Percentiles rank a stretch among this genome's conserved stretches.
These are phyloP conservation scores for Dactylellina sp. DNA, from an alignment of 2,329 filamentous ascomycete genomes.

Conservation along the genomic window DNA sequence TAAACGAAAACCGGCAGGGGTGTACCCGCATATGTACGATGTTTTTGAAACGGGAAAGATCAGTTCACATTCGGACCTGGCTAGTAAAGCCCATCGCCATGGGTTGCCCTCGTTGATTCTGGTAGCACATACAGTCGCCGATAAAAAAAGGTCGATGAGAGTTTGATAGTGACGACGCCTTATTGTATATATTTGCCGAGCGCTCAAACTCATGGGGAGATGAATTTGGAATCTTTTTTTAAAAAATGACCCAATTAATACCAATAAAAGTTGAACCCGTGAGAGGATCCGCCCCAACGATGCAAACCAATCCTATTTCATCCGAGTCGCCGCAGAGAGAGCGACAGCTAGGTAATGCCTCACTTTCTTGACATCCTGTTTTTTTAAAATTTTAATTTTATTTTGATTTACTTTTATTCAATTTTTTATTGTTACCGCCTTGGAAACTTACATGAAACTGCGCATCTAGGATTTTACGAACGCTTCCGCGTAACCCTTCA, in stretches of 20 bases:
- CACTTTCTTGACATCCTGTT: constrained; percentile 5
- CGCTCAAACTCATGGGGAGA: no score
- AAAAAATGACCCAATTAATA: not conserved
- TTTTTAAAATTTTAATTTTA: not conserved
- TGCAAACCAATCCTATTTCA: constrained; percentile 36
- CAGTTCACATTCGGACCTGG: not conserved
- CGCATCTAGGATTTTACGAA: constrained; percentile 39
- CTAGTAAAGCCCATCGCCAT: not conserved
- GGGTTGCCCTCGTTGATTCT: no score
- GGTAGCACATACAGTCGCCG: no score
- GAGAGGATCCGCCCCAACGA: not conserved
- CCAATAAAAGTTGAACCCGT: not conserved
- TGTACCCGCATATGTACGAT: not conserved
- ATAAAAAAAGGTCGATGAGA: no score
- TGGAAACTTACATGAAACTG: constrained; percentile 9
- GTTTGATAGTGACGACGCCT: not conserved
- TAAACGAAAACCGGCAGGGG: constrained; percentile 2
- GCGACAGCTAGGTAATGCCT: constrained; percentile 39
- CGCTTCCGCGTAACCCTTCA: constrained; percentile 42
- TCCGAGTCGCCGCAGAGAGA: constrained; percentile 26
- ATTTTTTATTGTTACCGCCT: constrained; percentile 8
- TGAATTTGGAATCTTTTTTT: not conserved
- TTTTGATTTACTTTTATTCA: not conserved
- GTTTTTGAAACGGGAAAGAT: not conserved
- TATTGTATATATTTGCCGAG: no score